Evolutionary conservation across 2,329 filamentous ascomycete species (phyloP), one percentile per base, ranked within the genome.

Genomic region (Stagonosporopsis tanaceti): DNA sequence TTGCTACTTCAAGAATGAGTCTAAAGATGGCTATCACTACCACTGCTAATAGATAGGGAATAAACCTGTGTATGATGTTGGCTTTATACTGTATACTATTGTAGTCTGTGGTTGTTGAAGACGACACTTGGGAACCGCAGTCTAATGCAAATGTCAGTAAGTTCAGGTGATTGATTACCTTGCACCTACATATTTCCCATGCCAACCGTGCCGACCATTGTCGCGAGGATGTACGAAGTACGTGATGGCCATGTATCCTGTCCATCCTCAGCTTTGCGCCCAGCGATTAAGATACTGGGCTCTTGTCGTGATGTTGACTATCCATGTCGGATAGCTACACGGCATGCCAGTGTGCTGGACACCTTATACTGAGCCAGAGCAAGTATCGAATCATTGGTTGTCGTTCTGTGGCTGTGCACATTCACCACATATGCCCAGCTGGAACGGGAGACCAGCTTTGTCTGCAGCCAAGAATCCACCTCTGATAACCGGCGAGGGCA

Each of bases 21-120:
- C 52, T 50, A 0, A 61, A 61, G 34, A 67, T 47, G 1, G 62
- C 65, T 12, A 67, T 57, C 8, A 67, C 22, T 24, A 63, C 53
- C 0, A 67, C 46, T 1, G 65, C 65, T 32, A 32, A 17, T 25
- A 44, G 17, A 11, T 44, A 44, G 2, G 41, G 24, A 3, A 44
- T 44, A 27, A 44, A 44, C 41, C 41, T 44, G 15, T 4, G 12
- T 14, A 3, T 39, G 2, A 8, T 24, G 8, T 39, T 14, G 8
- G 37, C 22, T 3, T 4, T 4, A 3, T 24, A 62, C 42, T 0
- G 64, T 14, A 45, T 62, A 65, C 52, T 53, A 65, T 38, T 66
- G 60, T 2, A 66, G 46, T 4, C 62, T 59, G 32, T 65, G 56
- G 37, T 66, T 66, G 48, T 68, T 65, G 48, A 63, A 65, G 6